Base-by-base conservation (phyloP, 805 yeast species). In the Scheffersomyces amazonensis region DNA sequence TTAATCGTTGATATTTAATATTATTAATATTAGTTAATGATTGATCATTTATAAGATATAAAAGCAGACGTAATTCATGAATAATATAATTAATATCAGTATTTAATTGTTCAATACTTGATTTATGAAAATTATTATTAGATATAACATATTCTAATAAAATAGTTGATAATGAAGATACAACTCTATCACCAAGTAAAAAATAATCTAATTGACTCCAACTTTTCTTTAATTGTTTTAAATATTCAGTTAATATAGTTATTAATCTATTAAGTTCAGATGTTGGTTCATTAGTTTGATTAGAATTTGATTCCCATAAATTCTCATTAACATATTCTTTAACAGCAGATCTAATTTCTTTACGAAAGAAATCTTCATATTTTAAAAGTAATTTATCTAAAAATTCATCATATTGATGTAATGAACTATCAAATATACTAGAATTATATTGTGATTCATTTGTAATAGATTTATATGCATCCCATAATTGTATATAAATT, bases 401-500 rank as follows among this genome's bases (percentile, higher is more conserved):
- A 11, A 69, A 40, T 2, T 37, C 35, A 16, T 42, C 47, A 42
- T 56, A 69, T 32, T 56, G 54, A 2, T 31, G 34, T 10, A 63
- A 41, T 0, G 58, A 38, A 1, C 45, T 28, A 17, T 57, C 68
- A 35, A 69, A 69, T 7, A 69, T 57, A 4, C 64, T 58, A 31
- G 43, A 46, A 5, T 56, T 58, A 11, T 38, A 34, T 3, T 31
- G 27, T 8, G 46, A 48, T 1, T 35, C 34, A 9, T 39, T 50
- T 1, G 54, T 34, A 12, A 52, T 42, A 5, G 50, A 43, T 27
- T 53, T 49, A 50, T 54, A 65, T 11, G 58, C 53, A 18, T 55
- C 51, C 71, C 72, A 67, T 21, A 69, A 57, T 46, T 67, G 72
- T 9, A 66, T 54, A 41, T 61, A 69, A 3, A 66, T 54, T 30